Percentiles rank a stretch among this genome's conserved stretches.
Evolutionary conservation across 2,329 filamentous ascomycete genomes (phyloP).

Genomic region (Exophiala sp.): DNA sequence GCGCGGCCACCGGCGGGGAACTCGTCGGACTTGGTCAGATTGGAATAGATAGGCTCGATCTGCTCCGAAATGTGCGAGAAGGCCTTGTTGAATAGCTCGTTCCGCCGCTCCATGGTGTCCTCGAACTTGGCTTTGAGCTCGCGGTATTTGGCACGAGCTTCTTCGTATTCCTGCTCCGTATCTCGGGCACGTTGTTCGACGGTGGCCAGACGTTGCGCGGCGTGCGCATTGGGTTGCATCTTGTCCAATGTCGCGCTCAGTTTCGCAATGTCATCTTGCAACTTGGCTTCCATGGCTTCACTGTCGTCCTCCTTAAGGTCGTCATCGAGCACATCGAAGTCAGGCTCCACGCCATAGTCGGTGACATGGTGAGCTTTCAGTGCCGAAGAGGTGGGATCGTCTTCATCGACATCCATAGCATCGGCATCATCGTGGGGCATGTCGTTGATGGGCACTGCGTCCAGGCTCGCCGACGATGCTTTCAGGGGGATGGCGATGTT

Average conservation of each 20-base stretch:
- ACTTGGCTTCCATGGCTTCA: constrained; percentile 64
- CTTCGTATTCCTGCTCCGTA: constrained; percentile 84
- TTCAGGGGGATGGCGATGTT: constrained; percentile 80
- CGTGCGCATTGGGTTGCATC: constrained; percentile 93
- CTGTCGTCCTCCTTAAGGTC: constrained; percentile 74
- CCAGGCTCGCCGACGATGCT: constrained; percentile 63
- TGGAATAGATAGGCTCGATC: constrained; percentile 89
- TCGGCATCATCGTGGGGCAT: constrained; percentile 70
- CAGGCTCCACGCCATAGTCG: constrained; percentile 84
- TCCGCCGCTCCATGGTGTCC: constrained; percentile 71
- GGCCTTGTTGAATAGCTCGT: constrained; percentile 89
- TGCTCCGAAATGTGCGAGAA: constrained; percentile 93
- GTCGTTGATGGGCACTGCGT: constrained; percentile 82
- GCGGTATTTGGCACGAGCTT: constrained; percentile 68
- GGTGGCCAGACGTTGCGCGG: constrained; percentile 80
- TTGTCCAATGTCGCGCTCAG: constrained; percentile 80
- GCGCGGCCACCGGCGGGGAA: constrained; percentile 85
- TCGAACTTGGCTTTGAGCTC: constrained; percentile 78
- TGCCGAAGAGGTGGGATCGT: constrained; percentile 38
- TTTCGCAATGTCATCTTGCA: constrained; percentile 70
- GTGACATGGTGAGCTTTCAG: constrained; percentile 55
- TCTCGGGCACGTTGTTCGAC: constrained; percentile 76
- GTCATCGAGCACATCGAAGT: constrained; percentile 75
- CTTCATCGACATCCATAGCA: constrained; percentile 86
- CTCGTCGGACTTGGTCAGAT: constrained; percentile 82